Percentiles rank a stretch among this genome's conserved stretches.
Evolutionary conservation across 208 protist genomes (phyloP).

Genomic region (Trichomonas gallinae): DNA sequence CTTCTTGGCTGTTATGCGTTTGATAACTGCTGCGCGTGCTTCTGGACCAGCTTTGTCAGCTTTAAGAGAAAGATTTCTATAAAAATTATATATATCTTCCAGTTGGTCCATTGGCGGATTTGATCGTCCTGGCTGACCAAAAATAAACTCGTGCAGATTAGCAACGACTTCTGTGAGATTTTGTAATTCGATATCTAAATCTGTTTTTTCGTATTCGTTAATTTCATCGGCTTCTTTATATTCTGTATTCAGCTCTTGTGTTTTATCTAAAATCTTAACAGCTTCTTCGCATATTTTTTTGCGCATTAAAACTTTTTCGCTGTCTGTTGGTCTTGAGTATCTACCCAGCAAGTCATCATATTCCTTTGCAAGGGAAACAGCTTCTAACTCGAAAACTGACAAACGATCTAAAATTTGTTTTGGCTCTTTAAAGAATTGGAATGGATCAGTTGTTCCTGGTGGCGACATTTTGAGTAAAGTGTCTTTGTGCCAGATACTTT

Average conservation of each 20-base stretch:
- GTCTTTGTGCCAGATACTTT: neutral
- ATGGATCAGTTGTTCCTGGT: neutral
- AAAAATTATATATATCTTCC: neutral
- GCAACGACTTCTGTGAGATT: neutral
- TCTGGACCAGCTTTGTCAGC: neutral
- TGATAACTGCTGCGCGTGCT: neutral
- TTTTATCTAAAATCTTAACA: neutral
- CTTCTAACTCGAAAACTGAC: neutral
- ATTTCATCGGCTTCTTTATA: neutral
- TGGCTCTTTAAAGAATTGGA: neutral
- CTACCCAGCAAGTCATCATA: neutral
- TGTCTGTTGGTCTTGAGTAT: neutral
- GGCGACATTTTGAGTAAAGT: neutral
- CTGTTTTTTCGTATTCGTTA: neutral
- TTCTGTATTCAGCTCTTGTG: neutral
- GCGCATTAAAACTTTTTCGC: neutral
- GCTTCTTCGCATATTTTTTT: neutral
- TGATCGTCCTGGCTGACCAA: neutral
- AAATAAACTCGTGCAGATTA: neutral
- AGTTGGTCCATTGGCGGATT: neutral
- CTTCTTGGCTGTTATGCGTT: neutral
- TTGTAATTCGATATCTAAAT: neutral
- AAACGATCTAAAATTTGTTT: neutral
- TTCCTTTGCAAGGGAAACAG: neutral
- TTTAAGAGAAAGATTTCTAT: neutral